Conservation (phyloP, 495 filamentous ascomycete genomes). For the Apodospora peruviana region DNA sequence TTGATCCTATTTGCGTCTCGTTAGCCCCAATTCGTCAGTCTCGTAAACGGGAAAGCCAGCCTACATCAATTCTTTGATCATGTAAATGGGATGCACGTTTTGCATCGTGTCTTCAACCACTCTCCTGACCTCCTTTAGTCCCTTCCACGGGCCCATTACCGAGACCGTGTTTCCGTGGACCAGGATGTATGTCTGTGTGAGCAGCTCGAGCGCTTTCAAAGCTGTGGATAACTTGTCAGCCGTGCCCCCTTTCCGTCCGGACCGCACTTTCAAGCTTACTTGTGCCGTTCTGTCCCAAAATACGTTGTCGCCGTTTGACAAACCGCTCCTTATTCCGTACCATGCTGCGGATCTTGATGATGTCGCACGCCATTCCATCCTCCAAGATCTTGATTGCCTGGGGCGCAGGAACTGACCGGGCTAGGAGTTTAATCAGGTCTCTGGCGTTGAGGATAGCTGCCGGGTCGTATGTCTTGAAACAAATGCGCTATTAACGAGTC, state of each 20-base stretch:
- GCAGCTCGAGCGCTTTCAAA: slow-evolving; percentile 90
- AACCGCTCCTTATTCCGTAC: slow-evolving; percentile 96
- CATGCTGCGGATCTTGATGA: slow-evolving; percentile 86
- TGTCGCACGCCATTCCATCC: slow-evolving; percentile 82
- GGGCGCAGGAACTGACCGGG: slow-evolving; percentile 86
- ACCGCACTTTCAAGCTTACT: slow-evolving; percentile 10
- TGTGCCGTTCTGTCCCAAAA: slow-evolving; percentile 57
- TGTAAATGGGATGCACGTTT: slow-evolving; percentile 68
- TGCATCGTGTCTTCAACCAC: slow-evolving; percentile 95
- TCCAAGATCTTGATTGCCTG: slow-evolving; percentile 92
- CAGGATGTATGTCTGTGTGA: slow-evolving; percentile 88
- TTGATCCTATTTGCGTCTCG: slow-evolving; percentile 62
- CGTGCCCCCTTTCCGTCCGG: background rate
- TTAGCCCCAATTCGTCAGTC: background rate
- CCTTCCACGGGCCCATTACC: slow-evolving; percentile 86
- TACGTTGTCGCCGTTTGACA: slow-evolving; percentile 89
- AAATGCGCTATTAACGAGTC: slow-evolving; percentile 1
- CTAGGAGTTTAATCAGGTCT: slow-evolving; percentile 88
- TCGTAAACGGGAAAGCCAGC: background rate
- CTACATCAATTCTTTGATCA: slow-evolving; percentile 88
- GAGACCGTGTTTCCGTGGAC: slow-evolving; percentile 96
- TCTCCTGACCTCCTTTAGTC: slow-evolving; percentile 84
- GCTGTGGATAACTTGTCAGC: slow-evolving; percentile 12
- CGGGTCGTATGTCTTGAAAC: slow-evolving; percentile 74
- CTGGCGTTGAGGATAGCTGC: slow-evolving; percentile 91